Percentiles rank a stretch among this genome's conserved stretches.
Evolutionary conservation across 1,139 yeast genomes (phyloP).

Genomic region (Kodamaea sp.): DNA sequence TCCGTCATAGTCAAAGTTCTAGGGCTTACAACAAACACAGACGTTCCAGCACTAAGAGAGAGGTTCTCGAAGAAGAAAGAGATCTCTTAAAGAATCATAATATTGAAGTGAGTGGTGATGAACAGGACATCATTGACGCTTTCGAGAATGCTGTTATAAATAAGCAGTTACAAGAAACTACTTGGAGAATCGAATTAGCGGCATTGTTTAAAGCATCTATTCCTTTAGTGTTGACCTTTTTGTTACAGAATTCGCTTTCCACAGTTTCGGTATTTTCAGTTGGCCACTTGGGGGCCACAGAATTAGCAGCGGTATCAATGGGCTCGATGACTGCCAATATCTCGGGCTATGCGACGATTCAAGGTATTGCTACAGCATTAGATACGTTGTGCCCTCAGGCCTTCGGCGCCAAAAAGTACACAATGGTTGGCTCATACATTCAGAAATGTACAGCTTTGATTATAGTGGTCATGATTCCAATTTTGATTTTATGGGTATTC

Average conservation of each 20-base stretch:
- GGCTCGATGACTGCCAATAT: conserved; percentile 67
- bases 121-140: conserved; percentile 28
- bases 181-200: conserved; percentile 37
- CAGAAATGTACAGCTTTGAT: conserved; percentile 59
- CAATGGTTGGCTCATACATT: conserved; percentile 52
- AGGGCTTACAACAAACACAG: background rate
- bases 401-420: conserved; percentile 55
- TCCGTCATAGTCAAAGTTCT: background rate
- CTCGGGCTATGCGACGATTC: conserved; percentile 59
- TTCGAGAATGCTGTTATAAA: conserved; percentile 40
- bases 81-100: conserved; percentile 35
- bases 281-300: conserved; percentile 60
- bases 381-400: conserved; percentile 82
- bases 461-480: conserved; percentile 47
- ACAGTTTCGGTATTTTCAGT: conserved; percentile 60
- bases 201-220: conserved; percentile 45
- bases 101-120: conserved; percentile 28
- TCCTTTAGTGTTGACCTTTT: conserved; percentile 55
- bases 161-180: conserved; percentile 28
- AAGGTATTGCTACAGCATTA: conserved; percentile 72
- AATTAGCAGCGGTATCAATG: conserved; percentile 60
- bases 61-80: conserved; percentile 37
- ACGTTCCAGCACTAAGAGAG: conserved; percentile 27
- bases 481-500: conserved; percentile 51
- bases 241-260: conserved; percentile 56